A percentile compares a stretch with the other conserved stretches of the same genome.
Evolutionary conservation across 2,329 filamentous ascomycete species (phyloP).

Genomic region (Fusarium multiceps): DNA sequence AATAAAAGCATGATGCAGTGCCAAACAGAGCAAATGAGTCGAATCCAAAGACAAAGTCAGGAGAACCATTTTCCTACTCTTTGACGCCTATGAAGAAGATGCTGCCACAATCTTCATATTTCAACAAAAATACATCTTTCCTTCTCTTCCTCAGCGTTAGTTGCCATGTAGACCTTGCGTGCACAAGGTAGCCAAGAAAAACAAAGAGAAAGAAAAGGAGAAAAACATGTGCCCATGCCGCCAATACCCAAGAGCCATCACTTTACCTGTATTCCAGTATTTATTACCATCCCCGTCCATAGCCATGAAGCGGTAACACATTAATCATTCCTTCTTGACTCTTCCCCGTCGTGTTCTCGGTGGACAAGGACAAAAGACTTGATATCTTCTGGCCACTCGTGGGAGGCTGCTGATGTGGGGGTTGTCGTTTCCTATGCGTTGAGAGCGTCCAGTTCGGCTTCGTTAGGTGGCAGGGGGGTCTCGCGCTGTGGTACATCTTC

Average conservation of each 20-base stretch:
- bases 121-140: conserved; percentile 23
- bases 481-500: conserved; percentile 54
- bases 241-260: conserved; percentile 24
- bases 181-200: conserved; percentile 9
- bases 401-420: conserved; percentile 20
- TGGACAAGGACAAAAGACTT: conserved; percentile 9
- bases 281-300: conserved; percentile 24
- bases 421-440: conserved; percentile 48
- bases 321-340: conserved; percentile 40
- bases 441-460: conserved; percentile 56
- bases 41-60: conserved; percentile 15
- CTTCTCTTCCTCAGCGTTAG: conserved; percentile 7
- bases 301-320: conserved; percentile 33
- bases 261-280: conserved; percentile 24
- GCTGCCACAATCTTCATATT: conserved; percentile 30
- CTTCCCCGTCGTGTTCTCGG: conserved; percentile 5
- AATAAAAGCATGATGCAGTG: conserved; percentile 5
- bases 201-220: conserved; percentile 23
- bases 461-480: conserved; percentile 54
- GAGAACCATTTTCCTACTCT: conserved; percentile 23
- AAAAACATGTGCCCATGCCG: conserved; percentile 16
- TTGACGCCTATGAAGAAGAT: conserved; percentile 14
- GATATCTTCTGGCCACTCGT: conserved; percentile 9
- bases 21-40: neutral
- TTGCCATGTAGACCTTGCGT: neutral